phyloP scores from a whole-genome alignment of 1,284 basidiomycete species.

The Papiliotrema laurentii region DNA sequence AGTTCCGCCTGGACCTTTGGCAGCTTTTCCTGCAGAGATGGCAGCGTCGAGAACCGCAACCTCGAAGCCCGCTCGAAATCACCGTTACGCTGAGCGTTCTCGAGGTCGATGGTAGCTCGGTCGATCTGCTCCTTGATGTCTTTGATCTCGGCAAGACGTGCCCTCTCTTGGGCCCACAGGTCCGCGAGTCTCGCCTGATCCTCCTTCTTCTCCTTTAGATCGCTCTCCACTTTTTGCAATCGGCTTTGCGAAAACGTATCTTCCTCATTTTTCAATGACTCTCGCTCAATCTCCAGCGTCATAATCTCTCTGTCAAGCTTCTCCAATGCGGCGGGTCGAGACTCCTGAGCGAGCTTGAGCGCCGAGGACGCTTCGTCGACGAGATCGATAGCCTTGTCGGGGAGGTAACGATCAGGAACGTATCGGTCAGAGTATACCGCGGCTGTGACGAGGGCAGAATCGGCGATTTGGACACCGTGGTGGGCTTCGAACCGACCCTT shows the following conservation, averaged over 20 bases:
- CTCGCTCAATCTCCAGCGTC: constrained; percentile 83
- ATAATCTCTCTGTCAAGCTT: constrained; percentile 75
- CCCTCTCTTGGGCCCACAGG: constrained; percentile 73
- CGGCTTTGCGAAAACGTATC: constrained; percentile 77
- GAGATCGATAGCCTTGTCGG: constrained; percentile 79
- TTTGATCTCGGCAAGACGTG: constrained; percentile 71
- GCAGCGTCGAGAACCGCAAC: constrained; percentile 78
- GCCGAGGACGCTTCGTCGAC: constrained; percentile 86
- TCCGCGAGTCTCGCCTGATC: constrained; percentile 61
- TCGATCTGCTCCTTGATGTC: constrained; percentile 72
- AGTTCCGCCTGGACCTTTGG: constrained; percentile 60
- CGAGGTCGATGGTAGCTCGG: constrained; percentile 75
- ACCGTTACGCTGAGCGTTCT: constrained; percentile 79
- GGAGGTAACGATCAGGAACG: constrained; percentile 77
- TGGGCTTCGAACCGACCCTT: constrained; percentile 81
- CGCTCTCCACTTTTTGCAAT: constrained; percentile 60
- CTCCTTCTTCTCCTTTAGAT: constrained; percentile 58
- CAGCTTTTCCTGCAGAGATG: constrained; percentile 69
- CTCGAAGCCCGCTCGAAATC: constrained; percentile 76
- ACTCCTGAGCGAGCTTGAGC: constrained; percentile 84
- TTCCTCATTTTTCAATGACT: constrained; percentile 80
- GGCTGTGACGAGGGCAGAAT: constrained; percentile 77
- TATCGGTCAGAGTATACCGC: constrained; percentile 77
- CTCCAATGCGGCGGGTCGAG: constrained; percentile 81
- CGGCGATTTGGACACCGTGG: constrained; percentile 85